Evolutionary conservation across 2,329 filamentous ascomycete species (phyloP).

Genomic region (Fusarium papillatum): DNA sequence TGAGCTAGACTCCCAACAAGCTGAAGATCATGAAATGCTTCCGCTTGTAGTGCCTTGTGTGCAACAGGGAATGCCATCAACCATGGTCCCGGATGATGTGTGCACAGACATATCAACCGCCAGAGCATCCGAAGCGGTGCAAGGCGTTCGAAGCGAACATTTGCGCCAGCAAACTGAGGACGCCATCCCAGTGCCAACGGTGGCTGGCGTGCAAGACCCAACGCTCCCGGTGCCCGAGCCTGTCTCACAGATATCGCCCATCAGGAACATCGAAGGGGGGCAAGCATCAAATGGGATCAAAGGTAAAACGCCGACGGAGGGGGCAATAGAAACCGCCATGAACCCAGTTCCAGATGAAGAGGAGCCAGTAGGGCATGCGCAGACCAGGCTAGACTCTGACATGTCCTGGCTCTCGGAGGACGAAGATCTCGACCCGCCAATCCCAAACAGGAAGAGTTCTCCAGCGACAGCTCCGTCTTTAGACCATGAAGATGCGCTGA

Average conservation of each 20-base stretch:
- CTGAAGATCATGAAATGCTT: background rate
- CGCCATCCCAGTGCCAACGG: background rate
- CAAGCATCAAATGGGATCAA: background rate
- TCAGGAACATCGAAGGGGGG: background rate
- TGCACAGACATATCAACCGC: background rate
- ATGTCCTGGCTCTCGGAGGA: background rate
- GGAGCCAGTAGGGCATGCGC: background rate
- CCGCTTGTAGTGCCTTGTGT: background rate
- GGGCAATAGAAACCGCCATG: background rate
- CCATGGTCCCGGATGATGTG: background rate
- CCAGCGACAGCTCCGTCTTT: background rate
- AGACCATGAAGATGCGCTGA: no score
- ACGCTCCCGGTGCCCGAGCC: background rate
- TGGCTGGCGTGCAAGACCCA: background rate
- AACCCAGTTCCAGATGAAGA: background rate
- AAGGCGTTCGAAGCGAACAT: background rate
- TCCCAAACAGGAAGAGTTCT: background rate
- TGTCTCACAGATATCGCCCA: background rate
- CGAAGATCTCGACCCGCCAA: background rate
- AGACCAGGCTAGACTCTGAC: background rate
- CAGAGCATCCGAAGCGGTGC: background rate
- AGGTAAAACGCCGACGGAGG: background rate
- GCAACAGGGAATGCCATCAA: background rate
- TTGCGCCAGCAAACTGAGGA: background rate
- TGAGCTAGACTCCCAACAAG: background rate